phyloP scores from a whole-genome alignment of 495 filamentous ascomycete species.

The Coniosporium apollinis region DNA sequence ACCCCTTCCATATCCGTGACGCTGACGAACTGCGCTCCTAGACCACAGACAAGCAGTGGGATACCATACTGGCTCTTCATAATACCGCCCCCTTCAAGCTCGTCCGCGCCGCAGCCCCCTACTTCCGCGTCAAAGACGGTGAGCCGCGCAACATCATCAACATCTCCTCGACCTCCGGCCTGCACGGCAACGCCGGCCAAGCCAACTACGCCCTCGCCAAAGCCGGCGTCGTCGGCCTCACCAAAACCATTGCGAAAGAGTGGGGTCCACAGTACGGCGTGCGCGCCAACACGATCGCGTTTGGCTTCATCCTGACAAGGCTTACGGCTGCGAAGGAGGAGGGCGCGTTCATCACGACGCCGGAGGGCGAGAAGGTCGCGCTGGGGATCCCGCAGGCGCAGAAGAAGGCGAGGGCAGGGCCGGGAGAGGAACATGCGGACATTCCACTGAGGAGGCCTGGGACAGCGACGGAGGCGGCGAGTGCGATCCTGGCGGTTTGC shows the following conservation, averaged over 20 bases:
- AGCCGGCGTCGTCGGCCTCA: conserved; percentile 61
- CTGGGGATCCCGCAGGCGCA: conserved; percentile 56
- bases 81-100: conserved; percentile 71
- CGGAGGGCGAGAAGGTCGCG: conserved; percentile 60
- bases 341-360: conserved; percentile 56
- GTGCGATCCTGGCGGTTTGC: conserved; percentile 59
- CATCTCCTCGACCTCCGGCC: conserved; percentile 59
- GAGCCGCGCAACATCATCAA: conserved; percentile 66
- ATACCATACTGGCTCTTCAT: conserved; percentile 68
- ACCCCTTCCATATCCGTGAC: no score
- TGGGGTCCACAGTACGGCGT: conserved; percentile 79
- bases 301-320: conserved; percentile 61
- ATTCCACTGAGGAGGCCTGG: conserved; percentile 65
- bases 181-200: conserved; percentile 76
- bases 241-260: conserved; percentile 79
- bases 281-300: conserved; percentile 66
- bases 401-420: conserved; percentile 24
- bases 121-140: conserved; percentile 73
- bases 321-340: conserved; percentile 67
- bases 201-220: conserved; percentile 74
- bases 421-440: conserved; percentile 31
- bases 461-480: conserved; percentile 61
- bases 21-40: no score
- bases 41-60: conserved; percentile 85
- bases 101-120: conserved; percentile 59